phyloP scores from a whole-genome alignment of 1,284 basidiomycete species.

The Ustilago lituana region DNA sequence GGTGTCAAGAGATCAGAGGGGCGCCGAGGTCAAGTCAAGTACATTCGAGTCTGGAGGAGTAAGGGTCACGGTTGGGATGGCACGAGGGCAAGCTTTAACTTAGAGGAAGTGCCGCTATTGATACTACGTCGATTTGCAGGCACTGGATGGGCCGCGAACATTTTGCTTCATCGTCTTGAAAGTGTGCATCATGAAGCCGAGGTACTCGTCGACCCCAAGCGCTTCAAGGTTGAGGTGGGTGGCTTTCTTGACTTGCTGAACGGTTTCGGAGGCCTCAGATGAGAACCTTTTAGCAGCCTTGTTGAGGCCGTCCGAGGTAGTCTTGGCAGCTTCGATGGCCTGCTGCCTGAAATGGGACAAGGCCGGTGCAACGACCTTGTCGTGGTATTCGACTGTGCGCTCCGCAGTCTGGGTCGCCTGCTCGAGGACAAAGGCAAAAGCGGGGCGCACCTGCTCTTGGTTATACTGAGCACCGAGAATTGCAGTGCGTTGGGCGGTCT shows the following conservation, averaged over 20 bases:
- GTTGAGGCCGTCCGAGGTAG: conserved; percentile 25
- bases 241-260: conserved; percentile 24
- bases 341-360: conserved; percentile 13
- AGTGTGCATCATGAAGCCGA: conserved; percentile 29
- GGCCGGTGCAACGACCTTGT: conserved; percentile 18
- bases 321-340: conserved; percentile 21
- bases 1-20: no score
- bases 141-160: no score
- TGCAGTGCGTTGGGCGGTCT: conserved; percentile 15
- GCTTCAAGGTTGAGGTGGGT: conserved; percentile 29
- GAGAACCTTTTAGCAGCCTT: conserved; percentile 32
- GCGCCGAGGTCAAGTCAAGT: no score
- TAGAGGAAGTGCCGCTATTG: no score
- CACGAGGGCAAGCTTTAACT: no score
- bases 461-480: conserved; percentile 10
- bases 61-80: no score
- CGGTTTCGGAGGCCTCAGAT: conserved; percentile 17
- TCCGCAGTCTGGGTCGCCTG: conserved; percentile 18
- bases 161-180: conserved; percentile 12
- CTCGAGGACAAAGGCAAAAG: conserved; percentile 9
- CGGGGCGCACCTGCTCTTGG: conserved; percentile 18
- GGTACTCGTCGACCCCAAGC: conserved; percentile 27
- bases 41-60: no score
- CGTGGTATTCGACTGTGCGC: conserved; percentile 16
- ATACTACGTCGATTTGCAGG: no score